Conservation (phyloP, 2,329 filamentous ascomycete species). For the Penicillium sp. region DNA sequence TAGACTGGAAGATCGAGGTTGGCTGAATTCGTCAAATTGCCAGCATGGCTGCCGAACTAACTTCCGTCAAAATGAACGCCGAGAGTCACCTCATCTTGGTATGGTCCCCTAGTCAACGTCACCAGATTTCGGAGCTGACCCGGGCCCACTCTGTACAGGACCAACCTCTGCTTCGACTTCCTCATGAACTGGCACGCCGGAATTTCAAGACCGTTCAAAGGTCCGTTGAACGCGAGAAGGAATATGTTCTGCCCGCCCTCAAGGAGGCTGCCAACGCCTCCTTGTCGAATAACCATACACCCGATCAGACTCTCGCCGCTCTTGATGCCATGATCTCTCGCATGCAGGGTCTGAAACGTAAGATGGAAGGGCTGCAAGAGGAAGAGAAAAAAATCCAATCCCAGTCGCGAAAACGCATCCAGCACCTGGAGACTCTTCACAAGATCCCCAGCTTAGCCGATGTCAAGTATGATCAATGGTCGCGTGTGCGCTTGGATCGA, state of each 20-base stretch:
- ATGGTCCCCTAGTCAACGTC: slow-evolving; percentile 15
- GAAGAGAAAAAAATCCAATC: slow-evolving; percentile 73
- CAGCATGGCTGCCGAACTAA: slow-evolving; percentile 41
- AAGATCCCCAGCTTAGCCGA: slow-evolving; percentile 75
- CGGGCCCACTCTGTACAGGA: slow-evolving; percentile 55
- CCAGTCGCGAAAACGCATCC: slow-evolving; percentile 68
- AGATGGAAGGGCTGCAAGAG: slow-evolving; percentile 68
- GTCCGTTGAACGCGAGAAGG: slow-evolving; percentile 45
- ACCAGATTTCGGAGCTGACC: slow-evolving; percentile 5
- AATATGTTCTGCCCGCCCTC: slow-evolving; percentile 45
- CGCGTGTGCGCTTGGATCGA: slow-evolving; percentile 70
- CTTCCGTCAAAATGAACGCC: slow-evolving; percentile 45
- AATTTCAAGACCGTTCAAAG: slow-evolving; percentile 74
- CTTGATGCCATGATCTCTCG: slow-evolving; percentile 79
- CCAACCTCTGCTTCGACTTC: slow-evolving; percentile 86
- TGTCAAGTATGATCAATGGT: slow-evolving; percentile 91
- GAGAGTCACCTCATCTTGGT: slow-evolving; percentile 48
- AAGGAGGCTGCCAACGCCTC: slow-evolving; percentile 56
- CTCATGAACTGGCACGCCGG: slow-evolving; percentile 84
- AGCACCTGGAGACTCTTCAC: slow-evolving; percentile 76
- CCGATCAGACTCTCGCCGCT: slow-evolving; percentile 68
- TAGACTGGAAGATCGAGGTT: background rate
- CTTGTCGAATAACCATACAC: slow-evolving; percentile 55
- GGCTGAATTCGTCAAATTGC: background rate
- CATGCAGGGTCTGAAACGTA: slow-evolving; percentile 82